Percentiles rank a stretch among this genome's conserved stretches.
Conservation (phyloP, 164 flowering plant species). For the Nelumbo lutea region DNA sequence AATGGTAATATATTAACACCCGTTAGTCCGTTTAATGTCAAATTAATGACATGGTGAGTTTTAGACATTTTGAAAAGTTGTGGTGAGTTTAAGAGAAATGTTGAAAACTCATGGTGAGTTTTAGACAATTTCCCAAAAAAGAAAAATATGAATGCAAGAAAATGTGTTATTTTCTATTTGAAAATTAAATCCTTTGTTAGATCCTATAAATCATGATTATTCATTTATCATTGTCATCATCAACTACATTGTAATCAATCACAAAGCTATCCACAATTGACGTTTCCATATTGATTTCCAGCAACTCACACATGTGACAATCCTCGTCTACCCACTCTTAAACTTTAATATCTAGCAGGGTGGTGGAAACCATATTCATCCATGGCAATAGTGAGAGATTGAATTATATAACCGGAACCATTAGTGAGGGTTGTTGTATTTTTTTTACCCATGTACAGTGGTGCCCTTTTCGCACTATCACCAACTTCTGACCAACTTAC, state of each 20-base stretch:
- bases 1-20: too few species aligned
- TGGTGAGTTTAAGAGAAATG: too few species aligned
- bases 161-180: background rate
- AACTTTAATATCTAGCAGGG: conserved; percentile 66
- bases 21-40: too few species aligned
- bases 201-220: background rate
- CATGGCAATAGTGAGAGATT: conserved; percentile 89
- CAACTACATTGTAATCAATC: background rate
- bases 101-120: too few species aligned
- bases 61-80: too few species aligned
- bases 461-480: conserved; percentile 65
- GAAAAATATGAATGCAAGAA: too few species aligned
- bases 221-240: background rate
- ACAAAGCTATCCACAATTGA: background rate
- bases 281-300: conserved; percentile 33
- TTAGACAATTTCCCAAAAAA: too few species aligned
- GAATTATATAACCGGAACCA: conserved; percentile 78
- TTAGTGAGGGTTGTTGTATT: conserved; percentile 26
- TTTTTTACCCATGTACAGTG: conserved; percentile 57
- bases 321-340: conserved; percentile 55
- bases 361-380: conserved; percentile 66
- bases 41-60: too few species aligned
- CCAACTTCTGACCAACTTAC: conserved; percentile 36
- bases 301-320: conserved; percentile 39
- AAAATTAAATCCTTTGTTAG: background rate